Conservation (phyloP, 805 yeast genomes). For the Kodamaea leandrae region DNA sequence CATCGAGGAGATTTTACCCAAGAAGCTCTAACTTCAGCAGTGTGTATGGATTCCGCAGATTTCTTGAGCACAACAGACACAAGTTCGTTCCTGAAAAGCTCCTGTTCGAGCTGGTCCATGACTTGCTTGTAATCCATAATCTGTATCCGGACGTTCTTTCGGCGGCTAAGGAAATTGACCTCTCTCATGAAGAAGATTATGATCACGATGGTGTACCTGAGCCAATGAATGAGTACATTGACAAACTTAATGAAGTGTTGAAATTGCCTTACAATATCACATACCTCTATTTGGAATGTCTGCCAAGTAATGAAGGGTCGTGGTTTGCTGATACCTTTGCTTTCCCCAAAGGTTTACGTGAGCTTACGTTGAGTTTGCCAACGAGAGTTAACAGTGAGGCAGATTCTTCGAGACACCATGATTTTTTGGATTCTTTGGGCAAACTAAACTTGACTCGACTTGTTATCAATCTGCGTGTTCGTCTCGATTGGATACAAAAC, state of each 20-base stretch:
- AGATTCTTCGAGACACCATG: not conserved
- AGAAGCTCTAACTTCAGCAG: not conserved
- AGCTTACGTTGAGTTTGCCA: too few relatives aligned
- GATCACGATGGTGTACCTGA: not conserved
- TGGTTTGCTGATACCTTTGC: not conserved
- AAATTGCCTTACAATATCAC: not conserved
- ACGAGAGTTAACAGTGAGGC: too few relatives aligned
- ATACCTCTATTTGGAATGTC: not conserved
- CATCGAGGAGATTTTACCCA: too few relatives aligned
- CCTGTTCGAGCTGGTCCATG: not conserved
- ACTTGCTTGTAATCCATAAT: not conserved
- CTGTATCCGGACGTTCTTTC: not conserved
- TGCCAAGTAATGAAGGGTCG: not conserved
- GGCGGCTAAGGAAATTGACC: not conserved
- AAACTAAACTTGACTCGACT: not conserved
- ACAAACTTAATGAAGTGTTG: not conserved
- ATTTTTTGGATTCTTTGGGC: not conserved
- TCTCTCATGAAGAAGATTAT: not conserved
- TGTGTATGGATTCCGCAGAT: not conserved
- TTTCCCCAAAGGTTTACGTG: not conserved
- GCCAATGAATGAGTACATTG: not conserved
- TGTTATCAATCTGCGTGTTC: not conserved
- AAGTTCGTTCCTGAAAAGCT: not conserved
- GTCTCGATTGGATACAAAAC: not conserved
- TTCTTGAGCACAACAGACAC: not conserved